phyloP scores from a whole-genome alignment of 225 moss, liverwort and hornwort species.

The Climacium dendroides region DNA sequence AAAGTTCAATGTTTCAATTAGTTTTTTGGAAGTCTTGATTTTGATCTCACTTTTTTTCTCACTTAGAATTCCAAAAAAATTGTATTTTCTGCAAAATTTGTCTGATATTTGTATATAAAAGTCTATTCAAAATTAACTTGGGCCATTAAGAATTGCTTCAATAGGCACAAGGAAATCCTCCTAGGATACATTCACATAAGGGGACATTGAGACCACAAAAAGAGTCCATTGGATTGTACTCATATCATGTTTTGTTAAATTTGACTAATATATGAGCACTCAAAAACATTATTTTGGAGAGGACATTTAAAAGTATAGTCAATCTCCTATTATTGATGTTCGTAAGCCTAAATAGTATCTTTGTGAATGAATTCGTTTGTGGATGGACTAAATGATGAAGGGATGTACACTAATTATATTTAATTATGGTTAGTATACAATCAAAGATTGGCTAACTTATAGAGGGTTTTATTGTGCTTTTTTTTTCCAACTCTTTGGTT shows the following conservation, averaged over 20 bases:
- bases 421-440: background rate
- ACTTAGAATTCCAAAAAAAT: too few relatives aligned
- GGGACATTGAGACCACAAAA: background rate
- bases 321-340: background rate
- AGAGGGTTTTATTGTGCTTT: background rate
- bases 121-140: background rate
- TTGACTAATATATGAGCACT: background rate
- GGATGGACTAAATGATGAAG: background rate
- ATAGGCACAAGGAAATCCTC: background rate
- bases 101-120: background rate
- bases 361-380: background rate
- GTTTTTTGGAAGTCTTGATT: background rate
- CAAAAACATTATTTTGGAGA: background rate
- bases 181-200: background rate
- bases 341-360: background rate
- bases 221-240: background rate
- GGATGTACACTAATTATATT: background rate
- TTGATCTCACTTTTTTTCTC: background rate
- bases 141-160: background rate
- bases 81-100: background rate
- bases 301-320: background rate
- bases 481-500: background rate
- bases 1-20: background rate
- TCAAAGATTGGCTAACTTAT: rapidly evolving
- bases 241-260: background rate